A percentile compares a stretch with the other conserved stretches of the same genome.
Conservation (phyloP, 2,329 filamentous ascomycete species). For the Aspergillus spinulosporus region DNA sequence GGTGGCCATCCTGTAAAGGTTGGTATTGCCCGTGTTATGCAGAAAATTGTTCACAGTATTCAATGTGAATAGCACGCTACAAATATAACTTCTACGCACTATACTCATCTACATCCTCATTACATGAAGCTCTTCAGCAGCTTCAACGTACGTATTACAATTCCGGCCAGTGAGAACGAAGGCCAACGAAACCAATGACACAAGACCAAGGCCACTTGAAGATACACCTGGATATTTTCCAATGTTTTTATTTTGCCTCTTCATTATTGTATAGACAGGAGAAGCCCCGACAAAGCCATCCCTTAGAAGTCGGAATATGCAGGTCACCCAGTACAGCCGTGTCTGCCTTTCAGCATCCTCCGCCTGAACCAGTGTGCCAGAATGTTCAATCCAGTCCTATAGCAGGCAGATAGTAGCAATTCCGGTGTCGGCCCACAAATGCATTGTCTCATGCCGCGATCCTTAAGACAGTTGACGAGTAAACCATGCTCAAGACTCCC, state of each 20-base stretch:
- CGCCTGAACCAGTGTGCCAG: constrained; percentile 30
- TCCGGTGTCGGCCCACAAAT: constrained; percentile 35
- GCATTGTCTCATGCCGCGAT: constrained; percentile 29
- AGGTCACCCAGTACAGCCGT: constrained; percentile 32
- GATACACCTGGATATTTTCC: constrained; percentile 28
- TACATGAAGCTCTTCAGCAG: no score
- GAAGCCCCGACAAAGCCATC: constrained; percentile 32
- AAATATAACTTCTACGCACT: no score
- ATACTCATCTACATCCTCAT: no score
- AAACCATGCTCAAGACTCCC: constrained; percentile 25
- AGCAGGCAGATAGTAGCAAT: constrained; percentile 14
- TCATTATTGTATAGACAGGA: constrained; percentile 34
- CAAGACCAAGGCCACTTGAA: not conserved
- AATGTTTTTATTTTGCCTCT: constrained; percentile 36
- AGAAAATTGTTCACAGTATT: no score
- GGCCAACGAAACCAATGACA: no score
- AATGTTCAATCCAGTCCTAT: constrained; percentile 20
- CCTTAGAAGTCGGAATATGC: constrained; percentile 31
- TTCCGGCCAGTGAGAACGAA: no score
- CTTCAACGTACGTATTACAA: no score
- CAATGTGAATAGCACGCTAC: no score
- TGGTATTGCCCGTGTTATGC: no score
- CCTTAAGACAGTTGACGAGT: constrained; percentile 28
- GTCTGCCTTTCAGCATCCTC: constrained; percentile 21
- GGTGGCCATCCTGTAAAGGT: no score